Percentiles rank a stretch among this genome's conserved stretches.
These are phyloP conservation scores for Salix exigua DNA, from an alignment of 345 rosid species.

Conservation along the genomic window DNA sequence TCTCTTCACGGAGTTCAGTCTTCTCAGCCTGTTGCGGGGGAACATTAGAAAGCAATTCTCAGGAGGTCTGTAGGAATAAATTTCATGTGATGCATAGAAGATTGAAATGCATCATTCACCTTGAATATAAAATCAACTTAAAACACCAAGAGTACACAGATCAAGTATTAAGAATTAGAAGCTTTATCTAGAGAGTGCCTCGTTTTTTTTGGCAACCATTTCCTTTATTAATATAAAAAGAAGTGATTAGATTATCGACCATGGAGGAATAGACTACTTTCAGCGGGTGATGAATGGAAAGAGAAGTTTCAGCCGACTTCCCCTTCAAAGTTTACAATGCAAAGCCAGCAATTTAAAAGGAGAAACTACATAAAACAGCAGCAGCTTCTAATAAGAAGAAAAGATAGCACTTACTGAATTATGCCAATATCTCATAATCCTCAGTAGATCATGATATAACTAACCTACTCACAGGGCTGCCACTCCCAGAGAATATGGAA, in stretches of 20 bases:
- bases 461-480: background rate
- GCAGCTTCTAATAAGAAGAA: too few species aligned
- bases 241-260: background rate
- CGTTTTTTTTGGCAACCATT: background rate
- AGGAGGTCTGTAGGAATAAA: background rate
- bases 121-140: background rate
- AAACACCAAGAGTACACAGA: background rate
- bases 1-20: constrained; percentile 36
- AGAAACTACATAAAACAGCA: too few species aligned
- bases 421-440: too few species aligned
- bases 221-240: background rate
- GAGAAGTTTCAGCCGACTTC: too few species aligned
- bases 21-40: constrained; percentile 25
- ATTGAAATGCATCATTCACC: background rate
- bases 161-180: background rate
- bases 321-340: too few species aligned
- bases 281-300: too few species aligned
- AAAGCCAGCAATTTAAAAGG: too few species aligned
- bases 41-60: background rate
- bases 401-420: too few species aligned
- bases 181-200: background rate
- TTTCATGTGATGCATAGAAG: background rate
- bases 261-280: too few species aligned
- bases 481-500: background rate
- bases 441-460: too few species aligned